A percentile compares a stretch with the other conserved stretches of the same genome.
These are phyloP conservation scores for Fomitiporia mediterranea DNA, from an alignment of 1,284 basidiomycete genomes.

Conservation along the genomic window DNA sequence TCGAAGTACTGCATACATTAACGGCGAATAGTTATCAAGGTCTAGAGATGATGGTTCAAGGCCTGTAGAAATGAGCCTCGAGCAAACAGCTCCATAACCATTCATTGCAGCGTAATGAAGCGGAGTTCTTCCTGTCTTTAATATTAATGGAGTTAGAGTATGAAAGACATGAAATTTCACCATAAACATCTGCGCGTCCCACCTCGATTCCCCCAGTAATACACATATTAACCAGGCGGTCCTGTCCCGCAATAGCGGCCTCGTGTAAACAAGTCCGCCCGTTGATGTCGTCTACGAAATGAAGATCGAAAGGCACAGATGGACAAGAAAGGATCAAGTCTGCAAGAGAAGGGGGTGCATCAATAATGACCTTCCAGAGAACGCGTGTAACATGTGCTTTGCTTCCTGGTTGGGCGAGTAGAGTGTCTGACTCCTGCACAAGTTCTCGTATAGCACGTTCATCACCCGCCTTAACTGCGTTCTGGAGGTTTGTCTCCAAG, in stretches of 20 bases:
- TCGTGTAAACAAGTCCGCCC: constrained; percentile 94
- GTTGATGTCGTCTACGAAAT: constrained; percentile 96
- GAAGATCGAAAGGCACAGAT: constrained; percentile 75
- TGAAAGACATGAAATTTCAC: constrained; percentile 28
- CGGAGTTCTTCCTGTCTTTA: constrained; percentile 55
- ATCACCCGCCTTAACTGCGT: constrained; percentile 63
- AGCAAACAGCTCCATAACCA: constrained; percentile 77
- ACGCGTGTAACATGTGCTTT: constrained; percentile 76
- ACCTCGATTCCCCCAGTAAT: constrained; percentile 68
- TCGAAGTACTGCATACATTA: constrained; percentile 88
- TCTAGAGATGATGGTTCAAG: constrained; percentile 73
- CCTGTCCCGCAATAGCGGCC: constrained; percentile 80
- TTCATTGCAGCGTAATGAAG: constrained; percentile 97
- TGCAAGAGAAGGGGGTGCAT: constrained; percentile 67
- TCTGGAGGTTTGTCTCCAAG: constrained; percentile 80
- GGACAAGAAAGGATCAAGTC: constrained; percentile 73
- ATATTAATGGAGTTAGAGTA: background rate
- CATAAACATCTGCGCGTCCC: constrained; percentile 81
- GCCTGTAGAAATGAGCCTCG: constrained; percentile 66
- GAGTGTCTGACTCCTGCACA: constrained; percentile 64
- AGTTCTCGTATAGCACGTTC: constrained; percentile 61
- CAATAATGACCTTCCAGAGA: constrained; percentile 86
- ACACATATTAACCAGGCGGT: constrained; percentile 81
- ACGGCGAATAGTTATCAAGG: constrained; percentile 90
- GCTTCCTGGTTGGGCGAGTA: constrained; percentile 53